Conservation (phyloP, 2,329 filamentous ascomycete species). For the Claviceps pazoutovae region DNA sequence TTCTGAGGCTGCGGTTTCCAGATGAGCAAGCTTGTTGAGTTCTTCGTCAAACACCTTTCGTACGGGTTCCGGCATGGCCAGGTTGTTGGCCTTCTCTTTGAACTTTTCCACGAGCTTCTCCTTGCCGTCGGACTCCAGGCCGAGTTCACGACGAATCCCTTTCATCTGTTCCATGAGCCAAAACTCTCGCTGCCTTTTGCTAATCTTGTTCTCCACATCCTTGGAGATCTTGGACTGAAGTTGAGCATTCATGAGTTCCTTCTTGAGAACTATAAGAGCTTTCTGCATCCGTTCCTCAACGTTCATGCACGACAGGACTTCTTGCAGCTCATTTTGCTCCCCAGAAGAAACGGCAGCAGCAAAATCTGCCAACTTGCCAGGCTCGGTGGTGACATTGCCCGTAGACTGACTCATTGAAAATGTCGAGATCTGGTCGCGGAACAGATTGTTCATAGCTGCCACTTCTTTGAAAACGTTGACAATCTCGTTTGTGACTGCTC, state of each 20-base stretch:
- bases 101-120: slow-evolving; percentile 97
- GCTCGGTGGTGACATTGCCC: slow-evolving; percentile 88
- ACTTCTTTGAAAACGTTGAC: slow-evolving; percentile 99
- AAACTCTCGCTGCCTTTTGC: slow-evolving; percentile 93
- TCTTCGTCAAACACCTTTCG: slow-evolving; percentile 98
- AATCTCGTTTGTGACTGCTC: slow-evolving; percentile 90
- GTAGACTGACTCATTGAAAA: slow-evolving; percentile 93
- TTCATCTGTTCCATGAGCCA: slow-evolving; percentile 99
- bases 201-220: slow-evolving; percentile 94
- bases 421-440: slow-evolving; percentile 92
- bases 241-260: slow-evolving; percentile 96
- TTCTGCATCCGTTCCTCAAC: slow-evolving; percentile 89
- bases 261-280: slow-evolving; percentile 83
- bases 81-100: slow-evolving; percentile 82
- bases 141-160: slow-evolving; percentile 86
- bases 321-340: slow-evolving; percentile 81
- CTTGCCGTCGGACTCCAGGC: slow-evolving; percentile 94
- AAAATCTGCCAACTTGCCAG: slow-evolving; percentile 90
- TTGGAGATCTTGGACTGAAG: slow-evolving; percentile 95
- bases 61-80: slow-evolving; percentile 93
- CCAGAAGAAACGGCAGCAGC: slow-evolving; percentile 93
- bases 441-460: slow-evolving; percentile 81
- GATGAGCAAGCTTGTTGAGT: slow-evolving; percentile 87
- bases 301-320: slow-evolving; percentile 76
- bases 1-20: slow-evolving; percentile 91